Base-by-base conservation (phyloP, 129 eudicot genomes). In the Pseudognaphalium luteoalbum region DNA sequence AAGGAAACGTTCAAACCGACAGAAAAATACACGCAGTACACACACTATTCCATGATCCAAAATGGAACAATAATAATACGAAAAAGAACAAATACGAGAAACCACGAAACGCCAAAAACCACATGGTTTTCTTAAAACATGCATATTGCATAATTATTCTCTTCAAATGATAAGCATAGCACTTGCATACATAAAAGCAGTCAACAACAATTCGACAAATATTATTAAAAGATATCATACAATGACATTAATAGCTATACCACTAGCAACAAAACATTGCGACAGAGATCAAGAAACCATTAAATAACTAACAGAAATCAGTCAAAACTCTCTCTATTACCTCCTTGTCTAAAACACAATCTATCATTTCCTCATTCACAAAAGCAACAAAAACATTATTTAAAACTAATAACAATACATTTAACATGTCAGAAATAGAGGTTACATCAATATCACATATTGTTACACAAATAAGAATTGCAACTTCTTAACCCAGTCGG, bases 31-130 rank as follows among this genome's bases (percentile, higher is more conserved):
- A 64, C 11, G 28, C 7, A 52, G 44, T 44, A 70, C 28, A 64
- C 50, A 72, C 71, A 71, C 39, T 2, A 54, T n/a, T 54, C 50
- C 41, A 39, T 5, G 35, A 73, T 52, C 83, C 60, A 25, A 56
- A 29, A 29, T 37, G 3, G 32, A 44, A 61, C 47, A 19, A 34
- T 14, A 35, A 64, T 11, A 2, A 79, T 14, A 72, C 47, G 0
- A 47, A 16, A 41, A 28, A 64, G 19, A 22, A 51, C 66, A 72
- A 34, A 61, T 21, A 16, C 12, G 0, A 61, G 17, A 59, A 30
- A 19, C 60, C 19, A 5, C 35, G 42, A 28, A 21, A 12, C 3
- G 16, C 35, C 9, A 30, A 2, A 61, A 61, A 12, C 7, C 6
- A 20, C 9, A 64, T 47, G 54, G 54, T 47, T 47, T 11, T 14